A percentile compares a stretch with the other conserved stretches of the same genome.
These are phyloP conservation scores for Suillus subalutaceus DNA, from an alignment of 768 basidiomycete species.

Conservation along the genomic window DNA sequence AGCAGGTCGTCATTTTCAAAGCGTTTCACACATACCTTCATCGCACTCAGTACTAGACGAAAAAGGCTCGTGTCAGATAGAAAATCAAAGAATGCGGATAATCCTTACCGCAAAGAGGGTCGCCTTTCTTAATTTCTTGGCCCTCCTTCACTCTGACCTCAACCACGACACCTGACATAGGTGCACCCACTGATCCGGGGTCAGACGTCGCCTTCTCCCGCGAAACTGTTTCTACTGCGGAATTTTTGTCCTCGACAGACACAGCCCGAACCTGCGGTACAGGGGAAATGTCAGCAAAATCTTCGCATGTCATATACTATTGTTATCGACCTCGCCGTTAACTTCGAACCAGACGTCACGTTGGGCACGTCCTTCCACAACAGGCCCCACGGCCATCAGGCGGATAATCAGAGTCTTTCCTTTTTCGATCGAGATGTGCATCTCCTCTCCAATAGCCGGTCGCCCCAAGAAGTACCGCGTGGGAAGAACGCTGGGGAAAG, in stretches of 20 bases:
- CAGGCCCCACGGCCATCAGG: slow-evolving; percentile 92
- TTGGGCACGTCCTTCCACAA: slow-evolving; percentile 88
- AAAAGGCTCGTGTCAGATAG: slow-evolving; percentile 19
- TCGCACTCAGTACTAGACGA: slow-evolving; percentile 82
- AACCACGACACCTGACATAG: slow-evolving; percentile 98
- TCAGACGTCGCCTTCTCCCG: slow-evolving; percentile 93
- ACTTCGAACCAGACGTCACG: slow-evolving; percentile 99
- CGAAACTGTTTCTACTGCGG: slow-evolving; percentile 92
- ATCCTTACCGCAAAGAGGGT: slow-evolving; percentile 83
- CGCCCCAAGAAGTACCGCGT: slow-evolving; percentile 97
- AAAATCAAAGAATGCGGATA: slow-evolving; percentile 24
- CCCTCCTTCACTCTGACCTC: slow-evolving; percentile 98
- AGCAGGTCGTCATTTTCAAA: slow-evolving; percentile 11
- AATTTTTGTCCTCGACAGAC: slow-evolving; percentile 94
- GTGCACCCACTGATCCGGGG: slow-evolving; percentile 96
- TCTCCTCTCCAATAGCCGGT: slow-evolving; percentile 91
- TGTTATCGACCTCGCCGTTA: slow-evolving; percentile 78
- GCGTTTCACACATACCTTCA: slow-evolving; percentile 65
- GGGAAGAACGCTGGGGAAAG: slow-evolving; percentile 75
- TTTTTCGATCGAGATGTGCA: slow-evolving; percentile 94
- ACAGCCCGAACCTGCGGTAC: slow-evolving; percentile 83
- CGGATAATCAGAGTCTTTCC: slow-evolving; percentile 97
- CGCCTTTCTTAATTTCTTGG: slow-evolving; percentile 97
- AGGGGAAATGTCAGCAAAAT: slow-evolving; percentile 19
- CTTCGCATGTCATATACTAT: slow-evolving; percentile 16